phyloP scores from a whole-genome alignment of 768 basidiomycete genomes.

The Jaapia argillacea region DNA sequence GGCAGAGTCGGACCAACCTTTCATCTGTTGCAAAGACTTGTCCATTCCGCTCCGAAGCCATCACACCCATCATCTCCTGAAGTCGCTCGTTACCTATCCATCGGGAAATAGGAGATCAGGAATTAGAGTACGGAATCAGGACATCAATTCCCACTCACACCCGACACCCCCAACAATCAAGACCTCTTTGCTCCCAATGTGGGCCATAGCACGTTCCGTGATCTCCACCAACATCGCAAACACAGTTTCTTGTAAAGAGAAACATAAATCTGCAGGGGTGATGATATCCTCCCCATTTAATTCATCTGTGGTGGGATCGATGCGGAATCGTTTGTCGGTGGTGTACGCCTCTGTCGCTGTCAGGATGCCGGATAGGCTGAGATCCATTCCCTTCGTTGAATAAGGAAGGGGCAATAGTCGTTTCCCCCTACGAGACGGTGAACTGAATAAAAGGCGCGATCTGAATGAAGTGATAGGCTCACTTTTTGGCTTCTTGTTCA shows the following conservation, averaged over 20 bases:
- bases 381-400: constrained; percentile 97
- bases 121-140: not conserved
- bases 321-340: constrained; percentile 71
- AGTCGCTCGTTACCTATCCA: constrained; percentile 76
- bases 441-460: no score
- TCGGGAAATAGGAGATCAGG: no score
- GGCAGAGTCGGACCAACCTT: constrained; percentile 37
- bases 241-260: constrained; percentile 92
- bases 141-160: constrained; percentile 46
- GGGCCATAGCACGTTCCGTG: constrained; percentile 98
- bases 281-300: constrained; percentile 57
- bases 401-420: constrained; percentile 82
- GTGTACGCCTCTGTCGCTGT: constrained; percentile 86
- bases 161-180: constrained; percentile 99
- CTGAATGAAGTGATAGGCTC: constrained; percentile 8
- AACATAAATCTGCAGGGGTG: constrained; percentile 94
- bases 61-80: constrained; percentile 98
- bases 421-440: constrained; percentile 50
- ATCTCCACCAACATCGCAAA: constrained; percentile 99
- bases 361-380: constrained; percentile 91
- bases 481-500: constrained; percentile 92
- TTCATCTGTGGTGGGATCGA: constrained; percentile 27
- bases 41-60: constrained; percentile 86
- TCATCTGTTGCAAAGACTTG: constrained; percentile 94
- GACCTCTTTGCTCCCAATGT: constrained; percentile 92